phyloP scores from a whole-genome alignment of 2,329 filamentous ascomycete species.

The Arthrobotrys pseudoclavata region DNA sequence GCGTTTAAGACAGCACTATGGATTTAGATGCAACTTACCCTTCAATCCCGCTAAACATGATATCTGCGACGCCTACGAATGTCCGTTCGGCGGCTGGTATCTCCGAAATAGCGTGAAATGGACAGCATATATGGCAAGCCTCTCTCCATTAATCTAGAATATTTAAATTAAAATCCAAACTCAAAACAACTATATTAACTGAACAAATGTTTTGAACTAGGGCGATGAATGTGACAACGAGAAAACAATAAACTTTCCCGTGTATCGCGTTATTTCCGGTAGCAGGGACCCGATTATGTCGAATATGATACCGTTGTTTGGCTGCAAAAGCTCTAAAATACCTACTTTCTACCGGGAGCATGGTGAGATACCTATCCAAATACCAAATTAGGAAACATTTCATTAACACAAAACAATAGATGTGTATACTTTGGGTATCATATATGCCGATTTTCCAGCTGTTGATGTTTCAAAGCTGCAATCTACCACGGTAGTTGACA shows the following conservation, averaged over 20 bases:
- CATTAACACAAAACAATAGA: not conserved
- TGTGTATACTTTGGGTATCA: constrained; percentile 17
- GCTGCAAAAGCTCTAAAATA: constrained; percentile 1
- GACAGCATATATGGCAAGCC: constrained; percentile 26
- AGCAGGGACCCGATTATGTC: not conserved
- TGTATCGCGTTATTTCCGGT: not conserved
- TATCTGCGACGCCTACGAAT: constrained; percentile 10
- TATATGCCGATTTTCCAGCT: constrained; percentile 1
- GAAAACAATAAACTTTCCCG: not conserved
- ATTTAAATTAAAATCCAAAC: not conserved
- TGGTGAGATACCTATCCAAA: not conserved
- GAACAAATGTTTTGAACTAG: not conserved
- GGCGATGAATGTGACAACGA: constrained; percentile 27
- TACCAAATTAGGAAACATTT: not conserved
- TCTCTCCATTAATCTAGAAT: not conserved
- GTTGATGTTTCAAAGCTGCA: constrained; percentile 3
- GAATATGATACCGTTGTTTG: not conserved
- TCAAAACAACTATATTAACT: not conserved
- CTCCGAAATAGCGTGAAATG: constrained; percentile 1
- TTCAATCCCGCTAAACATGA: constrained; percentile 10
- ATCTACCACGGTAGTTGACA: not conserved
- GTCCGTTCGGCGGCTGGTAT: constrained; percentile 13
- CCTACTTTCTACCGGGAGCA: not conserved
- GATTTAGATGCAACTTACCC: not conserved
- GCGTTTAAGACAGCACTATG: constrained; percentile 35